Conservation (phyloP, 169 alveolate species). For the Eimeria necatrix region DNA sequence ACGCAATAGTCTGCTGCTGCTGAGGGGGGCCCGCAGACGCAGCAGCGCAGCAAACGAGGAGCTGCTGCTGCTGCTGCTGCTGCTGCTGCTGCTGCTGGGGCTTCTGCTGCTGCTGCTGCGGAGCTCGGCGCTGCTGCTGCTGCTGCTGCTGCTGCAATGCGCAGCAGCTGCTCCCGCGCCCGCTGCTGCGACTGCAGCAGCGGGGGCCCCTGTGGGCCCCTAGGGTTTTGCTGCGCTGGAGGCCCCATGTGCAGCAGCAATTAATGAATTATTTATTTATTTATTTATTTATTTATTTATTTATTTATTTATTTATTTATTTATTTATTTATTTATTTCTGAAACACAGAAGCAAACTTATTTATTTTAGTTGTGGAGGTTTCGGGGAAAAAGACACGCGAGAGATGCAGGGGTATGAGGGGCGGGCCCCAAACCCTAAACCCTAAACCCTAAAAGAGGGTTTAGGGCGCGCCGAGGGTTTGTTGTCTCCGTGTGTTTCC, state of each 20-base stretch:
- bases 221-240: not conserved
- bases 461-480: not conserved
- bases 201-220: not conserved
- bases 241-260: not conserved
- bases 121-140: not conserved
- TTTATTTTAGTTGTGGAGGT: too few relatives aligned
- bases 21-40: slow-evolving; percentile 62
- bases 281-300: not conserved
- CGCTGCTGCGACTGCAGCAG: slow-evolving; percentile 18
- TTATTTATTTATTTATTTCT: not conserved
- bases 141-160: slow-evolving; percentile 25
- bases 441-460: not conserved
- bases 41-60: not conserved
- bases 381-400: too few relatives aligned
- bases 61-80: slow-evolving; percentile 28
- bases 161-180: not conserved
- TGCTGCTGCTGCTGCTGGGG: slow-evolving; percentile 17
- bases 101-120: not conserved
- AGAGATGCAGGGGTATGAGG: too few relatives aligned
- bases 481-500: not conserved
- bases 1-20: slow-evolving; percentile 43
- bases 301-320: not conserved
- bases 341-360: not conserved
- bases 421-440: not conserved
- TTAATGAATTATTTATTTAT: too few relatives aligned